Evolutionary conservation across 2,329 filamentous ascomycete genomes (phyloP).

Genomic region (Colletotrichum camelliae): DNA sequence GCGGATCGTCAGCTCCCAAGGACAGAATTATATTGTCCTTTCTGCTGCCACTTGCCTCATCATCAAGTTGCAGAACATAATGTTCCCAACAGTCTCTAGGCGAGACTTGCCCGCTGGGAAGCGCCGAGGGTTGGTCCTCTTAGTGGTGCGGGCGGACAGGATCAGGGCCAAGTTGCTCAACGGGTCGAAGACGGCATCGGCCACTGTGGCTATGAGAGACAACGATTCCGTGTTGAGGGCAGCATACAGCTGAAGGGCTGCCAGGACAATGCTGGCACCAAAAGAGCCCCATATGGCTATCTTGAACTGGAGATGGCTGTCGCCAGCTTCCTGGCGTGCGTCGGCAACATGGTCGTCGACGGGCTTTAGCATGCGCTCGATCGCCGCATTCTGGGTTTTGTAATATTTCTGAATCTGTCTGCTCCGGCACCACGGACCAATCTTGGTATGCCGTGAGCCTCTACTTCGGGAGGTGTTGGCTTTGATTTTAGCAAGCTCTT

Average conservation of each 20-base stretch:
- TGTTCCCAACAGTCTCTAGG: conserved; percentile 95
- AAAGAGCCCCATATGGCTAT: conserved; percentile 73
- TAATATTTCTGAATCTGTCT: conserved; percentile 83
- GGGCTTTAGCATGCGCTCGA: conserved; percentile 87
- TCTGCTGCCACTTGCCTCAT: conserved; percentile 54
- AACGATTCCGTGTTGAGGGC: conserved; percentile 86
- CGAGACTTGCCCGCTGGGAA: conserved; percentile 94
- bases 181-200: conserved; percentile 94
- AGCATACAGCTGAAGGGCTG: conserved; percentile 84
- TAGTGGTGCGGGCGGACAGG: conserved; percentile 84
- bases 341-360: conserved; percentile 89
- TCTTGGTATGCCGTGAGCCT: conserved; percentile 34
- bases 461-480: conserved; percentile 84
- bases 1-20: neutral
- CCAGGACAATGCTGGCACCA: conserved; percentile 79
- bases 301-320: conserved; percentile 79
- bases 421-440: conserved; percentile 37
- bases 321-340: conserved; percentile 78
- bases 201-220: conserved; percentile 98
- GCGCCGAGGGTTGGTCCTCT: conserved; percentile 80
- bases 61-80: conserved; percentile 97
- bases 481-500: conserved; percentile 78
- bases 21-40: neutral
- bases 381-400: conserved; percentile 89
- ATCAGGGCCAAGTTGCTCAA: conserved; percentile 88